phyloP scores from a whole-genome alignment of 2,329 filamentous ascomycete genomes.

The Talaromyces funiculosus region DNA sequence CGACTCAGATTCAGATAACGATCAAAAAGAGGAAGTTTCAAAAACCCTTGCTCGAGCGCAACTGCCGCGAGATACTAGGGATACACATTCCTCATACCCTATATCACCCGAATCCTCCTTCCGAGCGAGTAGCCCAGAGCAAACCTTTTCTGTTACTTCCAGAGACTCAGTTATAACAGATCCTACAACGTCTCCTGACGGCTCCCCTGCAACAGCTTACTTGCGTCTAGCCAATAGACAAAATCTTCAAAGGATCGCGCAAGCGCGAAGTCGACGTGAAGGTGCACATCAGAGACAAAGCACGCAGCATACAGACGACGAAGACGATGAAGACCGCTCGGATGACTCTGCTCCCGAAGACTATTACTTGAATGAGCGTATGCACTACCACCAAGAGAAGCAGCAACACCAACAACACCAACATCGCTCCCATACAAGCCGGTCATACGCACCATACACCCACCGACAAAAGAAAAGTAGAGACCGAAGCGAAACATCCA shows the following conservation, averaged over 20 bases:
- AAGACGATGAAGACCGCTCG: conserved; percentile 24
- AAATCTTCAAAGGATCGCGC: conserved; percentile 8
- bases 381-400: conserved; percentile 18
- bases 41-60: background rate
- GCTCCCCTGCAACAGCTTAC: conserved; percentile 23
- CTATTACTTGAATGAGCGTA: conserved; percentile 25
- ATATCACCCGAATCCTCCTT: conserved; percentile 30
- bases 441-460: background rate
- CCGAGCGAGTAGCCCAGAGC: conserved; percentile 27
- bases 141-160: conserved; percentile 28
- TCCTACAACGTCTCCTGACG: conserved; percentile 23
- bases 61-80: conserved; percentile 13
- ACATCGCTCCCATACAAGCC: background rate
- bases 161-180: conserved; percentile 24
- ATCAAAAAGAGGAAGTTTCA: conserved; percentile 15
- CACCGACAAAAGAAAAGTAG: conserved; percentile 14
- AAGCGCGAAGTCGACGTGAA: conserved; percentile 21
- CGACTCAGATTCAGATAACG: conserved; percentile 21
- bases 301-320: conserved; percentile 9
- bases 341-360: conserved; percentile 30
- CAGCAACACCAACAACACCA: conserved; percentile 12
- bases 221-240: conserved; percentile 25
- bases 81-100: conserved; percentile 17
- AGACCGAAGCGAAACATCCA: conserved; percentile 18
- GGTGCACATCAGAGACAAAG: conserved; percentile 15